Conservation (phyloP, 345 rosid genomes). For the Corchorus capsularis region DNA sequence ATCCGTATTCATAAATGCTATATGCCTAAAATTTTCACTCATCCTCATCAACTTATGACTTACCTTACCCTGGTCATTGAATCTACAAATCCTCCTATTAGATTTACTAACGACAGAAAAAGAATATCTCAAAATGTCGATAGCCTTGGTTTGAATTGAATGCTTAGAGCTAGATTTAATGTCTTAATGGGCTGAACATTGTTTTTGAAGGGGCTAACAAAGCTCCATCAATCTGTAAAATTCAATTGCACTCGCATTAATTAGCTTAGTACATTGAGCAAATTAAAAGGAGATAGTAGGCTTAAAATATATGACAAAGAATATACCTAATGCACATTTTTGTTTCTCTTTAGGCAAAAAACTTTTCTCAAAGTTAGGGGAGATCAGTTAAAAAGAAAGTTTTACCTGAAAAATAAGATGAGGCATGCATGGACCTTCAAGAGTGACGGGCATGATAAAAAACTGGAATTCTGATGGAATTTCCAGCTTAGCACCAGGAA, state of each 20-base stretch:
- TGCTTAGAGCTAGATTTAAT: too few species aligned
- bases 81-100: too few species aligned
- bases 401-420: slow-evolving; percentile 56
- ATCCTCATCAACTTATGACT: too few species aligned
- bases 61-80: too few species aligned
- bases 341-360: background rate
- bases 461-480: slow-evolving; percentile 51
- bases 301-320: slow-evolving; percentile 2
- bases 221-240: slow-evolving; percentile 71
- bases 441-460: slow-evolving; percentile 52
- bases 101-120: too few species aligned
- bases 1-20: too few species aligned
- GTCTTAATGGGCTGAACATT: too few species aligned
- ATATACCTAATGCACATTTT: slow-evolving; percentile 17
- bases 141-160: too few species aligned
- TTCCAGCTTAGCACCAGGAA: slow-evolving; percentile 42
- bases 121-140: too few species aligned
- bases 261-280: slow-evolving; percentile 23
- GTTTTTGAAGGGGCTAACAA: slow-evolving; percentile 58
- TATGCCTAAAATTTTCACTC: too few species aligned
- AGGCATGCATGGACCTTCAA: slow-evolving; percentile 71
- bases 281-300: background rate
- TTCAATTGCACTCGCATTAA: slow-evolving; percentile 9
- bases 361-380: background rate
- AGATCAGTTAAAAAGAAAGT: slow-evolving; percentile 14